Base-by-base conservation (phyloP, 1,284 basidiomycete species). In the Malassezia japonica region DNA sequence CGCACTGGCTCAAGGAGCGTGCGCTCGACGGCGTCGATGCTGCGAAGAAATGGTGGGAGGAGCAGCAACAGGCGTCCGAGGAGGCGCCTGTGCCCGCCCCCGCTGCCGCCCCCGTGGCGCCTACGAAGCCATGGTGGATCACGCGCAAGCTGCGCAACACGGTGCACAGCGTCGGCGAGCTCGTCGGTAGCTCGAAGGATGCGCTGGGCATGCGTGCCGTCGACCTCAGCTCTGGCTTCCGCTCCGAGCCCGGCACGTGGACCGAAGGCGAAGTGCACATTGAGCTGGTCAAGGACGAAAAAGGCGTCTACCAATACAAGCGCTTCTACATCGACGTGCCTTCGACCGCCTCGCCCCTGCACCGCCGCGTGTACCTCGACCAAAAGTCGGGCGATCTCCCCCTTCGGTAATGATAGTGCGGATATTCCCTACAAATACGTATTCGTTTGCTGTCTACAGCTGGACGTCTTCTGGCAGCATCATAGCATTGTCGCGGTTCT, bases 271-370 rank as follows among this genome's bases (percentile, higher is more conserved):
- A 68, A 28, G 65, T 64, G 24, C 59, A 64, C 25, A 56, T 61
- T 13, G 65, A 69, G 48, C 38, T 69, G 21, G 56, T 61, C 40
- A 64, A 65, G 55, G 65, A 68, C 38, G 59, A 57, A 24, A 47
- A 66, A 34, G 65, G 64, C 2, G 50, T 53, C 12, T 48, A 61
- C 33, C 65, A 68, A 54, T 68, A 64, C 45, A 50, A 55, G 9
- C 50, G 54, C 25, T 55, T 68, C 18, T 62, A 59, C 37, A 56
- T 66, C 24, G 65, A 68, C 37, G 57, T 68, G 27, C 65, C 65
- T 27, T 59, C 46, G 35, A 56, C 59, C n/a, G 43, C 44, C 43
- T 58, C 64, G 10, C 35, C 58, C 7, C 50, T 53, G 36, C 56
- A 64, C 15, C 55, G 56, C 33, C 41, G 65, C 12, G 57, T 66